phyloP scores from a whole-genome alignment of 2,329 filamentous ascomycete species.

The Ophiocordyceps unilateralis region DNA sequence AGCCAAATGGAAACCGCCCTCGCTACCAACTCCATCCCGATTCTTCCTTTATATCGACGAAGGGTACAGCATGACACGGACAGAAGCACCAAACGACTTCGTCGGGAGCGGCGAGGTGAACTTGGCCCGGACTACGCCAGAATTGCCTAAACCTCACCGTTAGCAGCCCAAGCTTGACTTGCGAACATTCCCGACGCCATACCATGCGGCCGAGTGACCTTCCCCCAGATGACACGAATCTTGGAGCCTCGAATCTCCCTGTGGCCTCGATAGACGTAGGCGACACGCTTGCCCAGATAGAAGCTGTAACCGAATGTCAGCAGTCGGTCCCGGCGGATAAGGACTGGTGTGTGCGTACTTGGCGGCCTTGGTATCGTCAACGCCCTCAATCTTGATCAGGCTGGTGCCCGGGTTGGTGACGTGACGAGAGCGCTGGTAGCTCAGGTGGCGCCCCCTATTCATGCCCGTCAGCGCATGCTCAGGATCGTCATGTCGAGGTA shows the following conservation, averaged over 20 bases:
- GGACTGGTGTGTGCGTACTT: slow-evolving; percentile 38
- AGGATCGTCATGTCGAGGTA: neutral
- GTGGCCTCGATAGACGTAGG: slow-evolving; percentile 93
- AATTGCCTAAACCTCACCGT: slow-evolving; percentile 56
- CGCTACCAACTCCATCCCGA: slow-evolving; percentile 44
- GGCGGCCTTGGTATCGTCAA: slow-evolving; percentile 77
- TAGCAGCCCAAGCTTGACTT: neutral
- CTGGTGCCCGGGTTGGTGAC: slow-evolving; percentile 79
- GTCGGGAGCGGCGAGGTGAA: slow-evolving; percentile 93
- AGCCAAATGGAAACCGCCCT: slow-evolving; percentile 44
- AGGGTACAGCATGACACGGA: slow-evolving; percentile 96
- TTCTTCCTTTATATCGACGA: slow-evolving; percentile 72
- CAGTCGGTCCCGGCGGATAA: neutral
- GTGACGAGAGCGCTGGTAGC: slow-evolving; percentile 91
- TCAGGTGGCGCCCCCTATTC: slow-evolving; percentile 85
- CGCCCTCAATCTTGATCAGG: slow-evolving; percentile 97
- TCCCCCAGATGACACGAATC: slow-evolving; percentile 98
- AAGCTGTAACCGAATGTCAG: slow-evolving; percentile 36
- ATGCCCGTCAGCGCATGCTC: slow-evolving; percentile 13
- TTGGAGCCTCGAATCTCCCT: slow-evolving; percentile 94
- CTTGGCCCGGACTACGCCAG: slow-evolving; percentile 91
- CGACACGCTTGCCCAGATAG: slow-evolving; percentile 98
- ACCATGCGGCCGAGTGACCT: slow-evolving; percentile 92
- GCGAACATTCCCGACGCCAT: slow-evolving; percentile 12
- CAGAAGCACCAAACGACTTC: slow-evolving; percentile 89